phyloP scores from a whole-genome alignment of 352 stramenopile species.

The Pilasporangium apinafurcum region DNA sequence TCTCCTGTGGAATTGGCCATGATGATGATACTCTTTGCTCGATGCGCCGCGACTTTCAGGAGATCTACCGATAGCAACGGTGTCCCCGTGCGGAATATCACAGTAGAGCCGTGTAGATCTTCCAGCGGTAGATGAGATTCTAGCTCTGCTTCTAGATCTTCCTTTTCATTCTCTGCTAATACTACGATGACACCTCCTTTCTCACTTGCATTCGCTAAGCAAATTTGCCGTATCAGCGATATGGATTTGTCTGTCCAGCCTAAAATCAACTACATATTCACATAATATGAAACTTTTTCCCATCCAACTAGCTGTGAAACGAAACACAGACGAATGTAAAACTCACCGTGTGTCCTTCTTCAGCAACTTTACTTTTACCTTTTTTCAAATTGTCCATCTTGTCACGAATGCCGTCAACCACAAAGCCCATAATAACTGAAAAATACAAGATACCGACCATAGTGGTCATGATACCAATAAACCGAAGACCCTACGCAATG shows the following conservation, averaged over 20 bases:
- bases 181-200: conserved; percentile 78
- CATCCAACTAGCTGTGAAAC: no score
- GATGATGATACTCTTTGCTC: conserved; percentile 75
- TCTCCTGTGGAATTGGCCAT: conserved; percentile 68
- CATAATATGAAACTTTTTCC: no score
- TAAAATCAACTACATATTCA: conserved; percentile 51
- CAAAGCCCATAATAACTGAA: conserved; percentile 87
- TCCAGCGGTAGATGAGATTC: conserved; percentile 48
- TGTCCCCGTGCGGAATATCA: conserved; percentile 80
- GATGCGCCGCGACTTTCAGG: conserved; percentile 71
- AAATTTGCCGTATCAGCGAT: conserved; percentile 82
- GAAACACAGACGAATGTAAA: no score
- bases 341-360: conserved; percentile 71
- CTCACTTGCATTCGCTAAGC: conserved; percentile 82
- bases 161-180: conserved; percentile 67
- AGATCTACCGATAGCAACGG: conserved; percentile 77
- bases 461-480: conserved; percentile 54
- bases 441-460: conserved; percentile 81
- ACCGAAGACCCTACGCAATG: conserved; percentile 26
- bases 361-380: conserved; percentile 76
- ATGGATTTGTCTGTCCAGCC: conserved; percentile 87
- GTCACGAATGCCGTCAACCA: conserved; percentile 81
- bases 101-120: conserved; percentile 59
- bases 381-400: conserved; percentile 88
- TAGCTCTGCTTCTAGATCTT: conserved; percentile 68